Evolutionary conservation across 192 early-diverging fungal genomes (phyloP).

Genomic region (Phlyctochytrium planicorne): DNA sequence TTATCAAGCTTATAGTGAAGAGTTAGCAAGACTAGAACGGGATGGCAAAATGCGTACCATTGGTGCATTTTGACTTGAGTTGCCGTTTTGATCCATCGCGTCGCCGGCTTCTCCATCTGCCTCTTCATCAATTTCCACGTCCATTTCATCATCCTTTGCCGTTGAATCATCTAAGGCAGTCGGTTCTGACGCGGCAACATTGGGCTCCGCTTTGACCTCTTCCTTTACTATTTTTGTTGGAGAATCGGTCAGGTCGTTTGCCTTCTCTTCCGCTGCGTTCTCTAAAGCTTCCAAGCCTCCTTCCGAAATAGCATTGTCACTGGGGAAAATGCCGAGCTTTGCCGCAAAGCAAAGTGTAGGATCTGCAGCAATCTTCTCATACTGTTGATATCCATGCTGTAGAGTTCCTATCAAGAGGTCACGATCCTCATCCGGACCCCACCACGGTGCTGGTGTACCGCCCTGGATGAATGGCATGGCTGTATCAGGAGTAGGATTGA

Average conservation of each 20-base stretch:
- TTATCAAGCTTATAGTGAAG: background rate
- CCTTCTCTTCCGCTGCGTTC: background rate
- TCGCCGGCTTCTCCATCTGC: conserved; percentile 26
- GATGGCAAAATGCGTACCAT: background rate
- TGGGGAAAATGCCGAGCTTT: conserved; percentile 1
- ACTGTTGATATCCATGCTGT: conserved; percentile 75
- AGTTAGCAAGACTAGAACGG: conserved; percentile 3
- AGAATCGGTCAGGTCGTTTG: conserved; percentile 7
- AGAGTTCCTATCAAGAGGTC: conserved; percentile 76
- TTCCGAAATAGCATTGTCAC: conserved; percentile 7
- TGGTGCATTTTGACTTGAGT: background rate
- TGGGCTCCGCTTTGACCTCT: too few species aligned
- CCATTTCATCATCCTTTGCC: conserved; percentile 14
- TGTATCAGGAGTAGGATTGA: conserved; percentile 64
- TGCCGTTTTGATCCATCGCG: conserved; percentile 12
- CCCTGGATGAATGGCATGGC: conserved; percentile 68
- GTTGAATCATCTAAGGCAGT: background rate
- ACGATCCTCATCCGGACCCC: conserved; percentile 76
- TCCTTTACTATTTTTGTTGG: conserved; percentile 12
- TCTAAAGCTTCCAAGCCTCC: conserved; percentile 5
- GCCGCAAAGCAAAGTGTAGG: conserved; percentile 41
- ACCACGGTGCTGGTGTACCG: conserved; percentile 53
- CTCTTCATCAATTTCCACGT: conserved; percentile 19
- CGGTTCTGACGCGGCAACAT: conserved; percentile 1
- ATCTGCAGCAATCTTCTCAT: conserved; percentile 50